Base-by-base conservation (phyloP, 441 rosid genomes). In the Populus hybrid region DNA sequence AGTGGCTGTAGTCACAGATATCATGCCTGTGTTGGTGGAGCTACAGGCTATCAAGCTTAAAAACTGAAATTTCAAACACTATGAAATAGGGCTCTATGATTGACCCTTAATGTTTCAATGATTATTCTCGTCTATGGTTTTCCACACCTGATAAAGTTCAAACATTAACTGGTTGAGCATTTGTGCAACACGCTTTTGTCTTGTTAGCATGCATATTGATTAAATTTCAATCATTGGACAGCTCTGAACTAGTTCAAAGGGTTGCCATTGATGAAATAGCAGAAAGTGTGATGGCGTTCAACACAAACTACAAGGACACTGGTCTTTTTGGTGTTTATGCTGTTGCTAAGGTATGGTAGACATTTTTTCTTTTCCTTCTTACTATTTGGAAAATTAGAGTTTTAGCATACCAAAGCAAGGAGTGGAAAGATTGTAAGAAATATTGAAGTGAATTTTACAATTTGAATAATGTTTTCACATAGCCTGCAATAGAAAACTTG, bases 271-370 rank as follows among this genome's bases (percentile, higher is more conserved):
- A 95, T 85, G 99, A 93, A 85, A 79, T 97, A 82, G 99, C 99
- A 1, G 99, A 97, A 86, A 95, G 90, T 81, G 89, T 93, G 88
- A 95, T 95, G 99, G 95, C 99, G 63, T 97, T 97, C 84, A 97
- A 97, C 81, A 97, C 99, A 84, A 97, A 97, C 90, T 97, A 97
- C 84, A 97, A 93, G 80, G 99, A 97, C 84, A 97, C 97, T 70
- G 99, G 99, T 73, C 92, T 97, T 9, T 97, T 97, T 70, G 99
- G 99, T 67, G 89, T 97, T 76, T 95, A 97, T 86, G 99, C 99
- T 74, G 89, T 95, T 83, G 97, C 99, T 2, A 92, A 97, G 99
- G 99, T 96, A 79, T 89, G 46, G 14, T 10, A 83, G 68, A 67
- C n/a, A 8, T 40, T 42, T 75, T 14, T 34, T 12, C 6, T 72